Conservation (phyloP, 1,284 basidiomycete genomes). For the Schizophyllum amplum region DNA sequence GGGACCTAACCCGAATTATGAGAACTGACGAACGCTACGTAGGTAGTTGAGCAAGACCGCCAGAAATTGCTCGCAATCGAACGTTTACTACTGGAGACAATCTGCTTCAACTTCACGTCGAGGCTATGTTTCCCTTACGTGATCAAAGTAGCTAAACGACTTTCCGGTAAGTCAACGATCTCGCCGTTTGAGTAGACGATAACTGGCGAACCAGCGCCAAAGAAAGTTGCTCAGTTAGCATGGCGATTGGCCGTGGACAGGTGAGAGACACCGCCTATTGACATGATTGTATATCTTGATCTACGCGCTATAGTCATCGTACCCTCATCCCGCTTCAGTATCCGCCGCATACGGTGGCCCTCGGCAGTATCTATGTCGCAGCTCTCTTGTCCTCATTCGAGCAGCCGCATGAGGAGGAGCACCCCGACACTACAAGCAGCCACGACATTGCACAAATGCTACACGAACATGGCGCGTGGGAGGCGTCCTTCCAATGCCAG, state of each 20-base stretch:
- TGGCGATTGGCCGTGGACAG: slow-evolving; percentile 85
- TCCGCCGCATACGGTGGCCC: slow-evolving; percentile 83
- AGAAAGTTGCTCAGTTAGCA: slow-evolving; percentile 68
- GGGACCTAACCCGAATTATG: background rate
- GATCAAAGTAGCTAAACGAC: slow-evolving; percentile 70
- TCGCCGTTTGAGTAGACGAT: slow-evolving; percentile 1
- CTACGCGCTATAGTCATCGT: slow-evolving; percentile 50
- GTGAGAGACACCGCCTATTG: slow-evolving; percentile 32
- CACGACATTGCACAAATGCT: slow-evolving; percentile 46
- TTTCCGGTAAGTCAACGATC: slow-evolving; percentile 56
- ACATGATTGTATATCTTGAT: background rate
- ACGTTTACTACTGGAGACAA: slow-evolving; percentile 84
- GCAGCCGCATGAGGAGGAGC: slow-evolving; percentile 22
- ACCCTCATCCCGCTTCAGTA: slow-evolving; percentile 80
- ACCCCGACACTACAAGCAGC: slow-evolving; percentile 21
- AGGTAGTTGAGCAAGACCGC: slow-evolving; percentile 83
- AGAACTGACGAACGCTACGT: slow-evolving; percentile 11
- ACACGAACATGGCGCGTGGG: slow-evolving; percentile 63
- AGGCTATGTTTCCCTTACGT: slow-evolving; percentile 82
- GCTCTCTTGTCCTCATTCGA: slow-evolving; percentile 68
- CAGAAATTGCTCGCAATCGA: slow-evolving; percentile 82
- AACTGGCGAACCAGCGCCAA: slow-evolving; percentile 42
- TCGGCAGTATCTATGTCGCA: slow-evolving; percentile 78
- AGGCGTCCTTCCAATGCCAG: slow-evolving; percentile 52
- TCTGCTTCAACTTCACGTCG: slow-evolving; percentile 94